These are phyloP conservation scores for Podaxis mareebaensis DNA, from an alignment of 768 basidiomycete genomes.

Conservation along the genomic window DNA sequence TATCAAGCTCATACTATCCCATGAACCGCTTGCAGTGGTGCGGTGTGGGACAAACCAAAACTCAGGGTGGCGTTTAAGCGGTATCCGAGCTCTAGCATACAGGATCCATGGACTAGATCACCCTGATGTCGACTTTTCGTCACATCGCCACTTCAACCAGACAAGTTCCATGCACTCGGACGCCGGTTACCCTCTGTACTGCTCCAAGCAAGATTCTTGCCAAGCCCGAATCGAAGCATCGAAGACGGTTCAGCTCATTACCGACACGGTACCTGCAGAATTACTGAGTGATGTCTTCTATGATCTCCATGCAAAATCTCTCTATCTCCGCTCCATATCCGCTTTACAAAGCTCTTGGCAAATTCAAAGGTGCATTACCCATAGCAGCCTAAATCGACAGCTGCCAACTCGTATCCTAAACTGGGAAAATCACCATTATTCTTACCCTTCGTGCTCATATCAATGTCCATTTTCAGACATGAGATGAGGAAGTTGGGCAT, in stretches of 20 bases:
- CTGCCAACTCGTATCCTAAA: slow-evolving; percentile 12
- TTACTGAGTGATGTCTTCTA: slow-evolving; percentile 1
- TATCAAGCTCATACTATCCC: neutral
- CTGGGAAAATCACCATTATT: slow-evolving; percentile 19
- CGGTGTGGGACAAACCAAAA: neutral
- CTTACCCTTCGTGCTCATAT: neutral
- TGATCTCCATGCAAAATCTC: slow-evolving; percentile 14
- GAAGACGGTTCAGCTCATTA: neutral
- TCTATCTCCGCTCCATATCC: slow-evolving; percentile 32
- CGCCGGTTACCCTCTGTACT: neutral
- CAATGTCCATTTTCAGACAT: slow-evolving; percentile 10
- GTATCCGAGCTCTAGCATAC: slow-evolving; percentile 11
- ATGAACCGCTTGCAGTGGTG: neutral
- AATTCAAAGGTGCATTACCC: neutral
- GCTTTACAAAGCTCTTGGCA: slow-evolving; percentile 18
- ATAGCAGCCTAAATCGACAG: neutral
- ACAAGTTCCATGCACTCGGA: neutral
- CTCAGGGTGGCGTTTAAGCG: slow-evolving; percentile 30
- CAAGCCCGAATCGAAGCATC: slow-evolving; percentile 5
- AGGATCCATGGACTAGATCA: neutral
- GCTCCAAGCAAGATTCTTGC: slow-evolving; percentile 4
- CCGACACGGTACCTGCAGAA: neutral
- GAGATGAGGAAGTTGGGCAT: slow-evolving; percentile 7
- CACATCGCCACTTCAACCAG: neutral
- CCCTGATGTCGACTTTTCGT: neutral